Conservation (phyloP, 1,284 basidiomycete genomes). For the Neotropicomus parvogracilis region DNA sequence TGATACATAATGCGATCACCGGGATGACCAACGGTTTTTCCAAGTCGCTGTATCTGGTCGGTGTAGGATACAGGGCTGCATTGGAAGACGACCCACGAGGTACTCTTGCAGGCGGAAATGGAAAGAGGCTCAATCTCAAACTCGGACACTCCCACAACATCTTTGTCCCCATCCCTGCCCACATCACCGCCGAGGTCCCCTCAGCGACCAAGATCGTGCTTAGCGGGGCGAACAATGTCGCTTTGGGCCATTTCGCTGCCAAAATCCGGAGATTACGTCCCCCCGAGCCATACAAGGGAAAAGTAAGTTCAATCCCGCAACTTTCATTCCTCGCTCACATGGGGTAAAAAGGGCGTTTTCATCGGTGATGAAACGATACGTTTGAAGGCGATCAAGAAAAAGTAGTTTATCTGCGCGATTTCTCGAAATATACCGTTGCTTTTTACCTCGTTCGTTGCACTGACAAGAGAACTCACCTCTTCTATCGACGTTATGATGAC, state of each 20-base stretch:
- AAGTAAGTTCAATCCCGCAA: constrained; percentile 53
- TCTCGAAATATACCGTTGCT: constrained; percentile 5
- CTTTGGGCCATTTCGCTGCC: constrained; percentile 85
- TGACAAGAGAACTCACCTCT: neutral
- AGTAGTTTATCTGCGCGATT: constrained; percentile 51
- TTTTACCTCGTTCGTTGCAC: neutral
- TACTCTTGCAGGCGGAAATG: constrained; percentile 51
- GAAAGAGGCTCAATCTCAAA: constrained; percentile 78
- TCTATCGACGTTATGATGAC: neutral
- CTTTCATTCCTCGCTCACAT: constrained; percentile 10
- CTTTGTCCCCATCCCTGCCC: constrained; percentile 73
- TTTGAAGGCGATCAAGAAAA: constrained; percentile 93
- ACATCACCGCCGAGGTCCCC: constrained; percentile 76
- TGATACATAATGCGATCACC: constrained; percentile 84
- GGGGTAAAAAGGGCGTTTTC: constrained; percentile 75
- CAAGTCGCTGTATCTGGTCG: constrained; percentile 83
- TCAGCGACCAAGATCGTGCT: constrained; percentile 66
- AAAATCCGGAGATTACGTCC: constrained; percentile 80
- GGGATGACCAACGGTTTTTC: constrained; percentile 90
- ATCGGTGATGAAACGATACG: constrained; percentile 85
- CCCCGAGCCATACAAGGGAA: constrained; percentile 97
- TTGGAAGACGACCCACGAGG: constrained; percentile 84
- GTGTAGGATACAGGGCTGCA: constrained; percentile 90
- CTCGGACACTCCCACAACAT: constrained; percentile 91
- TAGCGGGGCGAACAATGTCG: constrained; percentile 71